A percentile compares a stretch with the other conserved stretches of the same genome.
Evolutionary conservation across 345 rosid species (phyloP).

Genomic region (Lumnitzera littorea): DNA sequence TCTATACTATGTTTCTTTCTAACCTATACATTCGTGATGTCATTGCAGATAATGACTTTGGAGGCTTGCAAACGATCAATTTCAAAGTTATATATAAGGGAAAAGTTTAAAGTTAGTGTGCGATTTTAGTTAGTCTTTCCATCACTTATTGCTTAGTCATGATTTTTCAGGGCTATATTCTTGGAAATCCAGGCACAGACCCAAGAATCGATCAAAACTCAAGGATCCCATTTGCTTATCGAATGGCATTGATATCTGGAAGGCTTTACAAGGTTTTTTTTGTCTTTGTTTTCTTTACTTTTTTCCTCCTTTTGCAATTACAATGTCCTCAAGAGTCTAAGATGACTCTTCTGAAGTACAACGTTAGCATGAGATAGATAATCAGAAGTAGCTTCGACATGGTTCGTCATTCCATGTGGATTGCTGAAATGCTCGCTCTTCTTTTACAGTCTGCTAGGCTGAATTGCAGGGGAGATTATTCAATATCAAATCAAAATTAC

Average conservation of each 20-base stretch:
- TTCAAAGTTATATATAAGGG: constrained; percentile 21
- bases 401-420: too few species aligned
- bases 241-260: constrained; percentile 18
- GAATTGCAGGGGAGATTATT: constrained; percentile 23
- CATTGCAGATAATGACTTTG: constrained; percentile 11
- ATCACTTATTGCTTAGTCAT: background rate
- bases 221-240: constrained; percentile 18
- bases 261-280: constrained; percentile 18
- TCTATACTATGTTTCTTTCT: background rate
- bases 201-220: constrained; percentile 14
- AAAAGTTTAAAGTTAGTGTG: too few species aligned
- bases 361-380: too few species aligned
- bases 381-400: too few species aligned
- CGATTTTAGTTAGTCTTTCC: too few species aligned
- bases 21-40: constrained; percentile 2
- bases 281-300: too few species aligned
- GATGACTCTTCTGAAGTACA: too few species aligned
- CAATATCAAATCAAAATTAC: background rate
- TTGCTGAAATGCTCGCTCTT: background rate
- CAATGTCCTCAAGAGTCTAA: too few species aligned
- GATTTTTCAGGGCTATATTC: constrained; percentile 21
- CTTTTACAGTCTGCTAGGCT: constrained; percentile 18
- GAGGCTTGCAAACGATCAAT: constrained; percentile 20
- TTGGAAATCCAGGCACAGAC: constrained; percentile 29
- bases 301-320: too few species aligned